Evolutionary conservation across 257 asterid species (phyloP), one percentile per base, ranked within the genome.

Genomic region (Rhazya stricta): DNA sequence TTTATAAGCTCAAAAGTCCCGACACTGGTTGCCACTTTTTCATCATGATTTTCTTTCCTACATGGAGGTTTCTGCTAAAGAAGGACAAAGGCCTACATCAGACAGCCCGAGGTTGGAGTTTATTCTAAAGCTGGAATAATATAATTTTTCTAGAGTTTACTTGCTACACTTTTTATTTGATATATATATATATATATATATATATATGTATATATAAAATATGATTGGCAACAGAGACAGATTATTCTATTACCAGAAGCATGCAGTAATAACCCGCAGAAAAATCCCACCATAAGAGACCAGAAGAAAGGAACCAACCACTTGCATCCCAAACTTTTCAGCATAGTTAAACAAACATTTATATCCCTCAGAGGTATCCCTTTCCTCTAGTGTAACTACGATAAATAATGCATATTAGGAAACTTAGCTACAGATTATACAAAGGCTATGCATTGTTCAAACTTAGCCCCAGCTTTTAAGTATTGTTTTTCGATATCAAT

Each of bases 61-160:
- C 25, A 36, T 9, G 32, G 37, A 46, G 53, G 39, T 76, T 72
- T 76, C 79, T 73, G 81, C 51, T 76, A 51, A 46, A 25, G 16
- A 53, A 61, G 43, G 63, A 68, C 37, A 62, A 36, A 60, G 74
- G 71, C 46, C 74, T 50, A 62, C 74, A 76, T 80, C 76, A 80
- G 77, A 70, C 74, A 71, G 80, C 9, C 69, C 71, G 1, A 48
- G 54, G 29, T 51, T 5, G 69, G 67, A 53, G 53, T 19, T 46
- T 30, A 37, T 46, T 37, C 54, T 46, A 39, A 48, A 66, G 21
- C 45, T 32, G 58, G 68, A 30, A 63, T 23, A 56, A 69, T 25
- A 45, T 48, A 53, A 46, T 67, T 57, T 53, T 54, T 37, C 39
- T 39, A 50, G 67, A 77, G 27, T 45, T 71, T 67, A 42, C 39